Percentiles rank a stretch among this genome's conserved stretches.
Evolutionary conservation across 805 yeast genomes (phyloP).

Genomic region (Ogataea henricii): DNA sequence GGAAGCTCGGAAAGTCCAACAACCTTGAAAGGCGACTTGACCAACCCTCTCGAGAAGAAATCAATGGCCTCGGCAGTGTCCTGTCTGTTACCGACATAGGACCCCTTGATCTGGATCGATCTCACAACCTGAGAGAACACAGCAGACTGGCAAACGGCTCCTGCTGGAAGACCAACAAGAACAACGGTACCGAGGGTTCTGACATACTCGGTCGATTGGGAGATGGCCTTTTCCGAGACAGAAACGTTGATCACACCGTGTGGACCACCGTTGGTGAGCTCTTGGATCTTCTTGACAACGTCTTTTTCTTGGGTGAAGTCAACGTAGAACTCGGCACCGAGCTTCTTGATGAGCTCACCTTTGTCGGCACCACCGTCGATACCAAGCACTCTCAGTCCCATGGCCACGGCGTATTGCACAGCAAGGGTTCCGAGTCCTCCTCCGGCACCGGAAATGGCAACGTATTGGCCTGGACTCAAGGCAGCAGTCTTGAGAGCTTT

Average conservation of each 20-base stretch:
- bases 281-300: slow-evolving; percentile 42
- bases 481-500: slow-evolving; percentile 83
- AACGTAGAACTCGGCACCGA: slow-evolving; percentile 66
- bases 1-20: slow-evolving; percentile 75
- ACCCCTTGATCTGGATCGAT: slow-evolving; percentile 72
- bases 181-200: slow-evolving; percentile 63
- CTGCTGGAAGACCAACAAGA: slow-evolving; percentile 74
- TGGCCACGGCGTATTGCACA: slow-evolving; percentile 72
- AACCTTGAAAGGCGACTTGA: slow-evolving; percentile 65
- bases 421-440: slow-evolving; percentile 82
- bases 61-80: slow-evolving; percentile 80
- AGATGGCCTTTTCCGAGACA: slow-evolving; percentile 52
- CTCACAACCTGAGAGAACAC: slow-evolving; percentile 76
- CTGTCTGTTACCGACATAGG: slow-evolving; percentile 87
- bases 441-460: slow-evolving; percentile 75
- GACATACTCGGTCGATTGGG: slow-evolving; percentile 59
- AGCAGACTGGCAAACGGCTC: slow-evolving; percentile 67
- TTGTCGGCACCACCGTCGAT: slow-evolving; percentile 78
- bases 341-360: slow-evolving; percentile 48
- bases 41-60: slow-evolving; percentile 67
- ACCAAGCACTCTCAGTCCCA: slow-evolving; percentile 71
- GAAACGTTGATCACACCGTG: slow-evolving; percentile 72
- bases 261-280: slow-evolving; percentile 53
- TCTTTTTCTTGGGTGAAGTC: slow-evolving; percentile 52
- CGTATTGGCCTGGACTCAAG: slow-evolving; percentile 72